Evolutionary conservation across 2,329 filamentous ascomycete genomes (phyloP), one percentile per base, ranked within the genome.

Genomic region (Blumeriella jaapii): DNA sequence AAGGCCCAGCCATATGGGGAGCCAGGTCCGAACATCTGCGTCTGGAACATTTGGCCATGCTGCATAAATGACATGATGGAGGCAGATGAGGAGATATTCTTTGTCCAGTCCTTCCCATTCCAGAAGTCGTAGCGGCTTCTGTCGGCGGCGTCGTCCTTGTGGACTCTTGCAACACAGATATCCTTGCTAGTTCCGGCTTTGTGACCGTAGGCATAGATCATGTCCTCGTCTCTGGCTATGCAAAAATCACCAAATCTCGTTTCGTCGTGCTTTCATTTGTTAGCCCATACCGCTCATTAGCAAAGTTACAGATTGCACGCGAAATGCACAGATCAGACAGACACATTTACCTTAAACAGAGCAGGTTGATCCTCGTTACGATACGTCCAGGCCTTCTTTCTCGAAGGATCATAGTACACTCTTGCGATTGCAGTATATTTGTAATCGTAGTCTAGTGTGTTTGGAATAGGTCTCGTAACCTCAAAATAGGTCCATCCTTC

Each of bases 1-100:
- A 50, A 48, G 1, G 35, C 39, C 28, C 37, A 50, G 31, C 29
- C 23, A 8, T 36, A 40, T 2, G 10, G 14, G 1, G 40, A 40
- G 7, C 15, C 13, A 8, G 23, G 19, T 13, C 44, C 46, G 15
- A 50, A 50, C 17, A 49, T 33, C 2, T 41, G 38, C 3, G 42
- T 49, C 11, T 20, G n/a, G 15, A 46, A 45, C 8, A 50, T 39
- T 17, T 44, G 40, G 3, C 48, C 46, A 20, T 49, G 46, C 19
- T 42, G 36, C 24, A 44, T 42, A 15, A 34, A 31, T 11, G 22
- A 29, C 5, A 47, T 36, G 2, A 48, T 25, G 9, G 40, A 26
- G n/a, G 19, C 18, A 10, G 22, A 25, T n/a, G 29, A 19, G 9
- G 17, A 16, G 11, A 44, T 34, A 3, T 39, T 19, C 5, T 23